Evolutionary conservation across 1,284 basidiomycete species (phyloP).

Genomic region (Leccinum solheimii): DNA sequence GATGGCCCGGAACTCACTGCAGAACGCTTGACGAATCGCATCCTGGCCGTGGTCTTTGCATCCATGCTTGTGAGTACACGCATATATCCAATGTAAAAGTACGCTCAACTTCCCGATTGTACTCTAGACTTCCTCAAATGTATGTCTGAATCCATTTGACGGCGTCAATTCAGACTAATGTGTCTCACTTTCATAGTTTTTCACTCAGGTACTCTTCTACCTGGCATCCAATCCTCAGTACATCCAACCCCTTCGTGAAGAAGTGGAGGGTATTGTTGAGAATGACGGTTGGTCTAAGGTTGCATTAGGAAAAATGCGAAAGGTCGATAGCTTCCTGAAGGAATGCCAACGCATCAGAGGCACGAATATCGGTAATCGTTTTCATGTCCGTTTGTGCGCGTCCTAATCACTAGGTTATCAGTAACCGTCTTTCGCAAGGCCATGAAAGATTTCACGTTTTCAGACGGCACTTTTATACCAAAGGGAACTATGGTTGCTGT

Average conservation of each 20-base stretch:
- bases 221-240: neutral
- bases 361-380: neutral
- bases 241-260: slow-evolving; percentile 33
- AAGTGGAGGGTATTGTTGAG: slow-evolving; percentile 33
- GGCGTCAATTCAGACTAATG: neutral
- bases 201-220: slow-evolving; percentile 26
- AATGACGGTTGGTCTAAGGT: neutral
- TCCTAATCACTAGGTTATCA: slow-evolving; percentile 10
- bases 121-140: slow-evolving; percentile 17
- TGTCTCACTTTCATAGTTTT: slow-evolving; percentile 17
- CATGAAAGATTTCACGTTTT: slow-evolving; percentile 39
- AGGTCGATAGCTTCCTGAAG: slow-evolving; percentile 15
- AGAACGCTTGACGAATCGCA: slow-evolving; percentile 32
- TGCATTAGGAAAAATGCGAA: slow-evolving; percentile 9
- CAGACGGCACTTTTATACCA: slow-evolving; percentile 43
- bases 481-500: slow-evolving; percentile 33
- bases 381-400: neutral
- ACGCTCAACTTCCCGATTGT: neutral
- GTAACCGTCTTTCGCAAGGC: slow-evolving; percentile 35
- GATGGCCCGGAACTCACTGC: slow-evolving; percentile 32
- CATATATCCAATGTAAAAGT: neutral
- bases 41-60: slow-evolving; percentile 40
- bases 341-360: slow-evolving; percentile 12
- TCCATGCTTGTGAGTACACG: slow-evolving; percentile 2
- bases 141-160: slow-evolving; percentile 4